Evolutionary conservation across 2,329 filamentous ascomycete species (phyloP), one percentile per base, ranked within the genome.

Genomic region (Fusarium gaditjirri): DNA sequence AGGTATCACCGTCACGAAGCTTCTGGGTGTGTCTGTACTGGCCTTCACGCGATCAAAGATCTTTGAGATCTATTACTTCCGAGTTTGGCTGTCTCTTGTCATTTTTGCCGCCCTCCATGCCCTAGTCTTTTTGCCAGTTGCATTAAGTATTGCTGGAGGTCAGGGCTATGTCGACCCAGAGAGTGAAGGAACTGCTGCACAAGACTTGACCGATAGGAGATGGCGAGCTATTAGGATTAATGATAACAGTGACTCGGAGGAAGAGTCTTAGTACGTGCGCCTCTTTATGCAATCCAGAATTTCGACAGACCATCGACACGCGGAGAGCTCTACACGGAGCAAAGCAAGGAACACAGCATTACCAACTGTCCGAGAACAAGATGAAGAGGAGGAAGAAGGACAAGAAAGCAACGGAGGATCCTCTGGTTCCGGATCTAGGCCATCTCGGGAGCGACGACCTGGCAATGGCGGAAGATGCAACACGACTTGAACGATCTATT

Each of bases 21-120:
- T 99, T 3, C 85, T 99, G 4, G 96, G 96, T 7, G 95, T 99
- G 1, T 92, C 88, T 49, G 96, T 99, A 39, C 86, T 99, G 25
- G 96, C 96, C 0, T 99, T 98, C 78, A 99, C 96, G 12, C 87
- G 93, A 56, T 97, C 94, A 81, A 99, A 98, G 89, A 99, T 99
- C 78, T 99, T 99, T 77, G 97, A 99, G 84, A 94, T 99, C 64
- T 99, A 99, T 84, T 99, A 99, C 83, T 99, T 99, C 87, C 89
- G 96, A 46, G 93, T 99, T 46, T 99, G 96, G 96, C 85, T 98
- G 23, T 92, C 95, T 11, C 88, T 99, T 60, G 95, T 99, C 16
- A 81, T 97, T 14, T 95, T 97, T 81, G 97, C 95, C 6, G 94
- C 94, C 12, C 87, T 91, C 14, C 96, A 99, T 81, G 94, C 96